Evolutionary conservation across 1,139 yeast genomes (phyloP), one percentile per base, ranked within the genome.

Genomic region (Groenewaldozyma auringiensis): DNA sequence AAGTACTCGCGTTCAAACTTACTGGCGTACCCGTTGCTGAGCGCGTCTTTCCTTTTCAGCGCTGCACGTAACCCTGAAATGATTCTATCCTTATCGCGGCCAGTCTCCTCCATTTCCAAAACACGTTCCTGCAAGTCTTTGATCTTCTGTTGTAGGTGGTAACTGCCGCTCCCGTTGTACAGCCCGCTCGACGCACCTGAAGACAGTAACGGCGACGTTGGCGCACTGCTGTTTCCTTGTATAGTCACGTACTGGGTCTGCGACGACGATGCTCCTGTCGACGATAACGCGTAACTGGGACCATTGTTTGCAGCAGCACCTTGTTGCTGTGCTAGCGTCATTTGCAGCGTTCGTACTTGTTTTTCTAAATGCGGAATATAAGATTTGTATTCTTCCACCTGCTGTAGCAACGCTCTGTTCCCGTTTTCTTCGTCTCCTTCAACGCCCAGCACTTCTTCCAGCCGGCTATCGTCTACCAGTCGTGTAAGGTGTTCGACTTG

Each of bases 51-150:
- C 16, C 63, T 55, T 43, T 55, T 56, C 45, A 57, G 56, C 35
- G 59, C 50, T 11, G 62, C 55, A 14, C 62, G 49, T 27, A 88
- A 68, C 8, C 94, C 88, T 51, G 76, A 76, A 47, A 88, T 85
- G 51, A 88, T 80, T 43, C 81, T 81, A 55, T 87, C 95, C 61
- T 87, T 88, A 54, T 78, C 76, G 45, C 75, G 73, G 44, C 85
- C 64, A 43, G 75, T 70, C 49, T 78, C 83, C 56, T 75, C 75
- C 55, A 88, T 68, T 47, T 80, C 86, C 42, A 68, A 61, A 9
- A 87, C 77, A 60, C 85, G 94, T 44, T 79, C 88, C 50, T 76
- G 81, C 54, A 83, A 82, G 37, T 81, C 88, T 48, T 71, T 71
- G 48, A 81, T 53, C 21, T 67, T 50, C 27, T 59, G 61, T 32